Evolutionary conservation across 75 land plant genomes (phyloP), one percentile per base, ranked within the genome.

Genomic region (Pseudotsuga menziesii): DNA sequence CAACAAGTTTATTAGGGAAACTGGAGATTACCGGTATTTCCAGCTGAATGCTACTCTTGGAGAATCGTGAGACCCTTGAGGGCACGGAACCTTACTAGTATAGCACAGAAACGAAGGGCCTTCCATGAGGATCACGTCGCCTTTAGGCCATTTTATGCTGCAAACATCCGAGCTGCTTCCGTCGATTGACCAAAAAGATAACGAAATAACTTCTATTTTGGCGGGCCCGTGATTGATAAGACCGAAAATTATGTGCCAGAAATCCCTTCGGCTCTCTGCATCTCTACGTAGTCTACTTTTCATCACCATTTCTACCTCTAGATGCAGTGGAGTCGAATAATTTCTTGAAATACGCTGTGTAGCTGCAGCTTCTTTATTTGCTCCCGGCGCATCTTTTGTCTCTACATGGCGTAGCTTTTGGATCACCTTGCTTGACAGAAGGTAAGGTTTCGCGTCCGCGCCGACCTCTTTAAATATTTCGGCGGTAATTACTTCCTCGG

Each of bases 21-120:
- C 2, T 19, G 7, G 17, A 32, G 36, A 63, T 67, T 71, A 72
- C 83, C 75, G 69, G 80, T 81, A 79, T 36, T 81, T 62, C 81
- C 83, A 81, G 57, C 83, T 81, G 58, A 79, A 78, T 67, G 75
- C 81, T 23, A 81, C 60, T 52, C 64, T 57, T 13, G 75, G 81
- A 59, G 83, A 81, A 58, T 72, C 82, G 59, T 58, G 27, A 36
- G 52, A 52, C 58, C 26, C 81, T 20, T 56, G 74, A 39, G 23
- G 20, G 41, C 81, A 78, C 44, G 75, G 83, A 36, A 57, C 22
- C 54, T 72, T 78, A 54, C 72, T 81, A 26, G 81, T 72, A 54
- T 78, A 79, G 54, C 83, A 69, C 27, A 81, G 81, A 64, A 81
- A 81, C 17, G 81, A 79, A 17, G 83, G 80, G 17, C 79, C 79